Conservation (phyloP, 2,329 filamentous ascomycete species). For the Dothideomycetes sp. region DNA sequence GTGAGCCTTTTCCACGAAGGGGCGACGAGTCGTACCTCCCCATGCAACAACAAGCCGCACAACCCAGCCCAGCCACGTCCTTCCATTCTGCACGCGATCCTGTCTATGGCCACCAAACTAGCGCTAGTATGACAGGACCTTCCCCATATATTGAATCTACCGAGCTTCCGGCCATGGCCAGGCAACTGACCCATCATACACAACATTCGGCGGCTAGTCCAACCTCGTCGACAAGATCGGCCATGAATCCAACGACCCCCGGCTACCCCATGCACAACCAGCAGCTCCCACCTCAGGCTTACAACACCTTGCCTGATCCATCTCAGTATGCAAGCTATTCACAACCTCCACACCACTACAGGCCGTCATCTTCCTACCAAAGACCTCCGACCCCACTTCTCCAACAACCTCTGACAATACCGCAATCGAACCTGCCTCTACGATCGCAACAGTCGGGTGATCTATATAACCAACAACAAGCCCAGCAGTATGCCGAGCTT, state of each 20-base stretch:
- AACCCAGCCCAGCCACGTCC: slow-evolving; percentile 5
- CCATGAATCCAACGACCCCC: not conserved
- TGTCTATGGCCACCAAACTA: slow-evolving; percentile 4
- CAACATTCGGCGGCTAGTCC: slow-evolving; percentile 1
- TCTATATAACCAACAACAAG: not conserved
- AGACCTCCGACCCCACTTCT: slow-evolving; percentile 1
- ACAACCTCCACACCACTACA: not conserved
- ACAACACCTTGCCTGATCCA: not conserved
- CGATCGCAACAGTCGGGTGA: slow-evolving; percentile 7
- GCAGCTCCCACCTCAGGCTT: not conserved
- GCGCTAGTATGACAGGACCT: not conserved
- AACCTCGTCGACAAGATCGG: slow-evolving; percentile 3
- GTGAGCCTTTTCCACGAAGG: not conserved
- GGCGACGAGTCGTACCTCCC: slow-evolving; percentile 2
- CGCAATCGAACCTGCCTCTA: slow-evolving; percentile 1
- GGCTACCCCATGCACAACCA: slow-evolving; percentile 2
- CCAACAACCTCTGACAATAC: slow-evolving; percentile 1
- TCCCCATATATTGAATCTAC: not conserved
- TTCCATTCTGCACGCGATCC: not conserved
- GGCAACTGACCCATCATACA: slow-evolving; percentile 8
- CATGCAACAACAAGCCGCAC: not conserved
- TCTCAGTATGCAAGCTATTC: not conserved
- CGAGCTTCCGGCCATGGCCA: slow-evolving; percentile 1
- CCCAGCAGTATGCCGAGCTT: not conserved
- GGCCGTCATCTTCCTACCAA: not conserved